Evolutionary conservation across 2,329 filamentous ascomycete species (phyloP).

Genomic region (Pezicula neosporulosa): DNA sequence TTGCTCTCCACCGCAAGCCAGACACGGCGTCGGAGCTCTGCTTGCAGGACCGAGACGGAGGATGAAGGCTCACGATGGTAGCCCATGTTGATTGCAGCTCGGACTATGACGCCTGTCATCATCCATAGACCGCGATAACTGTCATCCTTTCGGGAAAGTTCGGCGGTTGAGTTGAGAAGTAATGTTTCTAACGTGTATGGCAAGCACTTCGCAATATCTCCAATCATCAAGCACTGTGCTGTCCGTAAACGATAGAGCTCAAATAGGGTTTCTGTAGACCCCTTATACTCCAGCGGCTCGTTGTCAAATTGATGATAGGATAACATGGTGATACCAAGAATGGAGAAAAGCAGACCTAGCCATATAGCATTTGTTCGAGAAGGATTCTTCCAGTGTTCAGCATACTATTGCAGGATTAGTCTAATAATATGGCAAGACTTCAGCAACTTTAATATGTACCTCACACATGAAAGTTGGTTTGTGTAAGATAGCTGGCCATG

Average conservation of each 20-base stretch:
- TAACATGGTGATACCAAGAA: conserved; percentile 71
- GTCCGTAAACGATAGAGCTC: conserved; percentile 65
- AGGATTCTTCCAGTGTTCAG: conserved; percentile 63
- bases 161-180: conserved; percentile 69
- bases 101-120: conserved; percentile 46
- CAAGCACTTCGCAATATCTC: conserved; percentile 70
- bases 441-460: conserved; percentile 33
- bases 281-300: conserved; percentile 72
- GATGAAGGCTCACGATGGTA: conserved; percentile 75
- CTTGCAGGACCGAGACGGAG: conserved; percentile 68
- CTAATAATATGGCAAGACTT: background rate
- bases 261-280: conserved; percentile 48
- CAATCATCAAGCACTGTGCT: conserved; percentile 72
- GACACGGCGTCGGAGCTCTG: conserved; percentile 66
- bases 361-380: conserved; percentile 70
- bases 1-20: conserved; percentile 69
- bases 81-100: conserved; percentile 43
- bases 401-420: conserved; percentile 2
- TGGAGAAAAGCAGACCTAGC: conserved; percentile 72
- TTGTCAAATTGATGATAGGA: conserved; percentile 73
- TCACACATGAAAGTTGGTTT: conserved; percentile 78
- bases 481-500: conserved; percentile 61
- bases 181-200: conserved; percentile 73
- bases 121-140: conserved; percentile 51
- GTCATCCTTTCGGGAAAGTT: conserved; percentile 69